phyloP scores from a whole-genome alignment of 192 early-diverging fungal genomes.

The Radiomyces spectabilis region DNA sequence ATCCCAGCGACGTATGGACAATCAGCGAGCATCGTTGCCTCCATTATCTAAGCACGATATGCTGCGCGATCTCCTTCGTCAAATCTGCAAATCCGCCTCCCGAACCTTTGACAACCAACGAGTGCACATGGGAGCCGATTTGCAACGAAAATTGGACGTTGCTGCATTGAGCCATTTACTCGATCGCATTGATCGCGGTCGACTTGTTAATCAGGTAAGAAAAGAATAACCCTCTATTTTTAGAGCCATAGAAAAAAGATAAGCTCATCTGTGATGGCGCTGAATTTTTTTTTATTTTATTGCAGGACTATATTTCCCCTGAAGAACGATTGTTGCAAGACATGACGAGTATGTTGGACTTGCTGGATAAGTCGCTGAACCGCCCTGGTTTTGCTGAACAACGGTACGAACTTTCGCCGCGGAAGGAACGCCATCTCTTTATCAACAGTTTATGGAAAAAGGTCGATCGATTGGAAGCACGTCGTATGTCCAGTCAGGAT shows the following conservation, averaged over 20 bases:
- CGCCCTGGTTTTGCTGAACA: conserved; percentile 31
- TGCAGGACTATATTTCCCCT: conserved; percentile 43
- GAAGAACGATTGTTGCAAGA: conserved; percentile 41
- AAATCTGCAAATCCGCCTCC: conserved; percentile 37
- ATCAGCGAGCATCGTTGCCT: conserved; percentile 23
- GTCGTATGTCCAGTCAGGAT: conserved; percentile 40
- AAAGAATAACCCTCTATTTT: neutral
- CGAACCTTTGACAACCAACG: conserved; percentile 40
- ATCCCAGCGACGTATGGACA: conserved; percentile 32
- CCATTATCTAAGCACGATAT: conserved; percentile 23
- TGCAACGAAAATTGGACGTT: conserved; percentile 32
- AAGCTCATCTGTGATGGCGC: neutral
- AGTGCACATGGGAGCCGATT: conserved; percentile 29
- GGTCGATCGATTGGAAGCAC: conserved; percentile 31
- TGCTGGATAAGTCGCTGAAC: conserved; percentile 31
- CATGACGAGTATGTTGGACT: conserved; percentile 33
- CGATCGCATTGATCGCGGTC: conserved; percentile 30
- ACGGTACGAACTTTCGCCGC: conserved; percentile 31
- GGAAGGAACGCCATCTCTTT: conserved; percentile 37
- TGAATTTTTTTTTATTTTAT: conserved; percentile 3
- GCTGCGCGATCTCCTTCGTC: conserved; percentile 37
- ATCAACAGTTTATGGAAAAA: conserved; percentile 36
- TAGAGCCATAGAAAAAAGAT: neutral
- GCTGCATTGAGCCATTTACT: conserved; percentile 33
- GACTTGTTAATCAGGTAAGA: conserved; percentile 40